phyloP scores from a whole-genome alignment of 2,329 filamentous ascomycete species.

The Lasiodiplodia hormozganensis region DNA sequence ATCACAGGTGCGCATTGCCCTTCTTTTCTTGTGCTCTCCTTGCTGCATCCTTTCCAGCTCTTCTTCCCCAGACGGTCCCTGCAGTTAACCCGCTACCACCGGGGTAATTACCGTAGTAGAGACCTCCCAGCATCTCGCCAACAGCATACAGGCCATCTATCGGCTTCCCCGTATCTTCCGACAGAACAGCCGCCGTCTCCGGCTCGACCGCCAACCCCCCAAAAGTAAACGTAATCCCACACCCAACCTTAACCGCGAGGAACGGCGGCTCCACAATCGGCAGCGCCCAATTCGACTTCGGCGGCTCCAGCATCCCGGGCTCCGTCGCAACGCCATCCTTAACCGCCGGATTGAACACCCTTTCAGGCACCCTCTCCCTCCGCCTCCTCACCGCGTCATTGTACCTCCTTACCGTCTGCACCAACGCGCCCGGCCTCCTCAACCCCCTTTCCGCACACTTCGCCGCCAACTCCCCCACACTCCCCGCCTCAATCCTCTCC shows the following conservation, averaged over 20 bases:
- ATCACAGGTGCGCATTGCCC: not conserved
- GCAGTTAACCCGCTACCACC: slow-evolving; percentile 68
- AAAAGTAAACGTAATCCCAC: slow-evolving; percentile 73
- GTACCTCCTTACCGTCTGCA: slow-evolving; percentile 62
- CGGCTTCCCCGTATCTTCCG: slow-evolving; percentile 50
- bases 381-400: slow-evolving; percentile 63
- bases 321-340: slow-evolving; percentile 69
- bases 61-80: slow-evolving; percentile 61
- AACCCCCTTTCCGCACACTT: slow-evolving; percentile 58
- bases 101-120: slow-evolving; percentile 61
- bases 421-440: slow-evolving; percentile 53
- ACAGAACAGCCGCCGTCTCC: slow-evolving; percentile 61
- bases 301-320: slow-evolving; percentile 56
- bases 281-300: slow-evolving; percentile 72
- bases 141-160: slow-evolving; percentile 65
- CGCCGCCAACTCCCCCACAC: slow-evolving; percentile 63
- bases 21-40: not conserved
- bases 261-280: slow-evolving; percentile 65
- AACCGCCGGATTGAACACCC: slow-evolving; percentile 64
- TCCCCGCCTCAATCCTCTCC: slow-evolving; percentile 57
- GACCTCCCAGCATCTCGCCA: slow-evolving; percentile 69
- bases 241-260: slow-evolving; percentile 68
- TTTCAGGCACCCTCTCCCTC: slow-evolving; percentile 52
- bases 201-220: slow-evolving; percentile 66
- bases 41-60: slow-evolving; percentile 46